Percentiles rank a stretch among this genome's conserved stretches.
These are phyloP conservation scores for Mycena floridula DNA, from an alignment of 768 basidiomycete species.

Conservation along the genomic window DNA sequence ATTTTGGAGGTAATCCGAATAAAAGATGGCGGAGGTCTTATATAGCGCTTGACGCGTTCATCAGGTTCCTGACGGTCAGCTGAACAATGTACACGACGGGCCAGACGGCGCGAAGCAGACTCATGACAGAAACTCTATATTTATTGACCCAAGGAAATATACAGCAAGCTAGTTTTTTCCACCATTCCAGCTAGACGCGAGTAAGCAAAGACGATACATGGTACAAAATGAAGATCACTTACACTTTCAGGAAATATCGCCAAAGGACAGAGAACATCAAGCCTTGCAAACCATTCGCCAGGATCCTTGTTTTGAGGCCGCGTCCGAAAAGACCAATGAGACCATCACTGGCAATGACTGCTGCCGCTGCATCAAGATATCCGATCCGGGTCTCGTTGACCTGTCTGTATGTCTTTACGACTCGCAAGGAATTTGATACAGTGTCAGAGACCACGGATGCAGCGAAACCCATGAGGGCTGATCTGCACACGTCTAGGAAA, in stretches of 20 bases:
- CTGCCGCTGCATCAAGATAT: conserved; percentile 72
- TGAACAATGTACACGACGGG: too few species aligned
- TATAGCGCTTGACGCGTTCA: too few species aligned
- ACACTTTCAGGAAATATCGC: conserved; percentile 89
- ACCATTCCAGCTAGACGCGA: too few species aligned
- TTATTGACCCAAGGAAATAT: too few species aligned
- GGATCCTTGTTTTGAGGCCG: conserved; percentile 81
- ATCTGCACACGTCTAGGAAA: conserved; percentile 59
- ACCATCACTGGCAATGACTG: conserved; percentile 74
- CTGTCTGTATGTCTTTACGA: conserved; percentile 94
- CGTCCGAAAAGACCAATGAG: conserved; percentile 78
- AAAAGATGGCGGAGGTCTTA: too few species aligned
- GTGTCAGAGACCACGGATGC: conserved; percentile 86
- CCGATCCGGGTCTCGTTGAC: conserved; percentile 78
- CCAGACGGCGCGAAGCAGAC: too few species aligned
- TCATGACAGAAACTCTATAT: too few species aligned
- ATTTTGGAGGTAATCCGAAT: too few species aligned
- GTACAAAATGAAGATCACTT: conserved; percentile 28
- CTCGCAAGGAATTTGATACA: conserved; percentile 81
- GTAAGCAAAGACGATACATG: too few species aligned
- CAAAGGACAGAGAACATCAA: conserved; percentile 89
- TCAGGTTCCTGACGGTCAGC: too few species aligned
- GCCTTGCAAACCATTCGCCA: conserved; percentile 90
- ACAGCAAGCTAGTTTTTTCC: too few species aligned
- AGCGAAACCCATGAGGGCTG: conserved; percentile 87